Evolutionary conservation across 805 yeast genomes (phyloP), one percentile per base, ranked within the genome.

Genomic region (Cephaloascus fragrans): DNA sequence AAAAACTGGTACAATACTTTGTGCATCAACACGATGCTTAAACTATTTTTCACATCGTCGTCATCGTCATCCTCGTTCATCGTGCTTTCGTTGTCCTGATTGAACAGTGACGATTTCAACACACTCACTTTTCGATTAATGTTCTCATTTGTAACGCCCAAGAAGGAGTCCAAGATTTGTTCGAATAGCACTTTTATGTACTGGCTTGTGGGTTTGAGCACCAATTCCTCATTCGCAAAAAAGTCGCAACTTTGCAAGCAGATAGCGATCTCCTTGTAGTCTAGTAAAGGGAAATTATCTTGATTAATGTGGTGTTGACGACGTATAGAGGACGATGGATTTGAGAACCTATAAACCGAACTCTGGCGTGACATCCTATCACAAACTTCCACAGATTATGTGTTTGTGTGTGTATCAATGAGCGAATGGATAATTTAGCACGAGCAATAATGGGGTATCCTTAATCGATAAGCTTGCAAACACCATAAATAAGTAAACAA

Each of bases 191-290:
- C 58, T 33, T 68, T 71, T 8, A 80, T 65, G 48, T 69, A 80
- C 37, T 67, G 69, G 9, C 76, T 62, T 1, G 78, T 70, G 9
- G 90, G 90, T 47, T 66, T 72, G 4, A 61, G 44, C 2, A 82
- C 62, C 37, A 71, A 65, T 26, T 79, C 86, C 45, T 78, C 85
- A 16, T 73, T 68, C 0, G 77, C 83, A 10, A 64, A 54, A 32
- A 81, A 73, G 41, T 76, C 80, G 52, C 84, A 78, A 40, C 75
- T 75, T 42, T 73, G 77, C 28, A 82, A 57, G 49, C 82, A 76
- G 9, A 64, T 57, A 1, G 78, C 71, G 17, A 82, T 63, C 48
- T 82, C 87, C 31, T 70, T 61, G 32, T 69, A 55, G 19, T 77
- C 83, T n/a, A 81, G 63, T 3, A 79, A 45, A 0, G 87, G 87